Evolutionary conservation across 768 basidiomycete genomes (phyloP).

Genomic region (Epithele typhae): DNA sequence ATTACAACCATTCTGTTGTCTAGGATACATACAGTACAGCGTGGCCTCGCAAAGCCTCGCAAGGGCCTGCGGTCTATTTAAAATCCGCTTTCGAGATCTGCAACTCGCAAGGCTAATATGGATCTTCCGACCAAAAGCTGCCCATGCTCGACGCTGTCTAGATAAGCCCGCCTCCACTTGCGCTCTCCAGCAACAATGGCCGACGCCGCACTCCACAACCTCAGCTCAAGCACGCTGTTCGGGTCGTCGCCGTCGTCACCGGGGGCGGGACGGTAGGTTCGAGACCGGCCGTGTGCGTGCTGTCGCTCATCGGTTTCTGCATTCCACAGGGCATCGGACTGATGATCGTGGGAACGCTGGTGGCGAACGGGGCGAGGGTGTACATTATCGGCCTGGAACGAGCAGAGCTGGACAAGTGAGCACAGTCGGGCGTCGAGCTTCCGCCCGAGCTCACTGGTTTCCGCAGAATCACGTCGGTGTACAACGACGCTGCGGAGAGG

Average conservation of each 20-base stretch:
- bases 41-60: too few species aligned
- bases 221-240: conserved; percentile 36
- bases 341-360: conserved; percentile 43
- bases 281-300: too few species aligned
- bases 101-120: too few species aligned
- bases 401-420: conserved; percentile 35
- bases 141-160: too few species aligned
- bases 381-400: conserved; percentile 44
- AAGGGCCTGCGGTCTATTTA: too few species aligned
- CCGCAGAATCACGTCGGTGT: conserved; percentile 30
- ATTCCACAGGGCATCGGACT: conserved; percentile 40
- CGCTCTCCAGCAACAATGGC: conserved; percentile 1
- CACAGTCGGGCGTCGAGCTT: too few species aligned
- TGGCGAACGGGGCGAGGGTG: conserved; percentile 46
- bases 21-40: too few species aligned
- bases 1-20: too few species aligned
- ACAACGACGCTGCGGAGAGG: conserved; percentile 34
- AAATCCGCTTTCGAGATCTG: too few species aligned
- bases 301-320: too few species aligned
- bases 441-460: not conserved
- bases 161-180: too few species aligned
- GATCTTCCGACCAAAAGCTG: too few species aligned
- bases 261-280: conserved; percentile 40
- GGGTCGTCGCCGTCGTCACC: conserved; percentile 42
- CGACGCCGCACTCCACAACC: conserved; percentile 24